Base-by-base conservation (phyloP, 2,329 filamentous ascomycete species). In the Capronia epimyces region DNA sequence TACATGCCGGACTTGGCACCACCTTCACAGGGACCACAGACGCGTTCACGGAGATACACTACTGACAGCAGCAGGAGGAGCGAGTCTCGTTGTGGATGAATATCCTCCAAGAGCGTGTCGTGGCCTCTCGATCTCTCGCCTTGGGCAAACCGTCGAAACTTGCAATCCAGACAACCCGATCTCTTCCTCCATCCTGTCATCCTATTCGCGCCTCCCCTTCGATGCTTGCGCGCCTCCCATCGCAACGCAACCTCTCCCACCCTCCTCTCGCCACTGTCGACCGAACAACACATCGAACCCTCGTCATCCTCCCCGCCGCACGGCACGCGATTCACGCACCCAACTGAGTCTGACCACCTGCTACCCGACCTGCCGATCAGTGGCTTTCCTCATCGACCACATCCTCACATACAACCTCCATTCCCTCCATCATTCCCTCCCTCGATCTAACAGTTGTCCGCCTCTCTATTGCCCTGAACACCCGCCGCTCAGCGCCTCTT, bases 231-330 rank as follows among this genome's bases (percentile, higher is more conserved):
- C 8, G 20, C 34, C 34, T 18, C 18, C 34, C 42, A 53, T 43
- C 24, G 25, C 40, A 27, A 40, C 42, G 32, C 40, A 25, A 13
- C 43, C 43, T 50, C 43, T 15, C 27, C 13, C 50, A 22, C 43
- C 39, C 40, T 27, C 39, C n/a, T 40, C 37, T 32, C 39, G 31
- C 29, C 42, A 31, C 39, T 40, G 27, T 27, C 39, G 20, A 15
- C 20, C 39, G 21, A 42, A 15, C 39, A 27, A 27, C 13, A 32
- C 42, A 32, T 32, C 44, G 40, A 27, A 43, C 20, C 20, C 24
- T 18, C 20, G 39, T 55, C 43, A 49, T 49, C 53, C 51, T 46
- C 50, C 15, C 12, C 18, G 34, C 34, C 34, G 18, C 16, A 37
- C 34, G 13, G 24, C 24, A 31, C 41, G 24, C 22, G 39, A 42